Evolutionary conservation across 805 yeast species (phyloP).

Genomic region (Barnettozyma vustinii): DNA sequence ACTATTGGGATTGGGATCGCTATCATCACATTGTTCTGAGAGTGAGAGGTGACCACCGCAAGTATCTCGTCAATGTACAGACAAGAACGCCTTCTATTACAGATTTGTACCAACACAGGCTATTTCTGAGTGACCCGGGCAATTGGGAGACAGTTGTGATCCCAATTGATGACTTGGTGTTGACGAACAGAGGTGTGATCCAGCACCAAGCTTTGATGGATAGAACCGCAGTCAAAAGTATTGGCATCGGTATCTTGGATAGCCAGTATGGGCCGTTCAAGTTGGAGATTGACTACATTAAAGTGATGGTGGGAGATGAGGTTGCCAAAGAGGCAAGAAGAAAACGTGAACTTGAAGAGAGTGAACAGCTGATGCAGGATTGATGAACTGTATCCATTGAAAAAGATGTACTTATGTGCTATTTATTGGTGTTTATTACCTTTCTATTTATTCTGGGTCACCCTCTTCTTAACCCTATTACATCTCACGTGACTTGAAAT

Average conservation of each 20-base stretch:
- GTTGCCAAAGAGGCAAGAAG: slow-evolving; percentile 19
- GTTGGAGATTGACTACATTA: slow-evolving; percentile 66
- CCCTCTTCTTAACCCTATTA: neutral
- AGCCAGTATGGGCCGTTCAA: slow-evolving; percentile 72
- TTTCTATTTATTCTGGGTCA: neutral
- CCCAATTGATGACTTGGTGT: slow-evolving; percentile 71
- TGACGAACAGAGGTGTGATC: slow-evolving; percentile 76
- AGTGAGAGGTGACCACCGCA: slow-evolving; percentile 69
- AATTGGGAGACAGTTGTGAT: slow-evolving; percentile 81
- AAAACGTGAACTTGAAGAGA: slow-evolving; percentile 7
- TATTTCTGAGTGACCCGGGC: slow-evolving; percentile 66
- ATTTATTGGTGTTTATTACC: neutral
- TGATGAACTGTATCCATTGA: neutral
- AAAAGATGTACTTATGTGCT: neutral
- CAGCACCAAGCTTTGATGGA: slow-evolving; percentile 56
- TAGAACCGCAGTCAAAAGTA: slow-evolving; percentile 57
- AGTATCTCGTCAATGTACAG: slow-evolving; percentile 75
- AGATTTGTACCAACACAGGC: slow-evolving; percentile 77
- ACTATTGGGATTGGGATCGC: slow-evolving; percentile 68
- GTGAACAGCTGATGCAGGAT: neutral
- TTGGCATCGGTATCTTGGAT: slow-evolving; percentile 77
- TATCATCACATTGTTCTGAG: slow-evolving; percentile 58
- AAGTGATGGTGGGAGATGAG: slow-evolving; percentile 52
- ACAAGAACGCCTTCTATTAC: slow-evolving; percentile 73
- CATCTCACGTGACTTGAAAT: neutral